Evolutionary conservation across 805 yeast genomes (phyloP).

Genomic region (Cyberlindnera veronae): DNA sequence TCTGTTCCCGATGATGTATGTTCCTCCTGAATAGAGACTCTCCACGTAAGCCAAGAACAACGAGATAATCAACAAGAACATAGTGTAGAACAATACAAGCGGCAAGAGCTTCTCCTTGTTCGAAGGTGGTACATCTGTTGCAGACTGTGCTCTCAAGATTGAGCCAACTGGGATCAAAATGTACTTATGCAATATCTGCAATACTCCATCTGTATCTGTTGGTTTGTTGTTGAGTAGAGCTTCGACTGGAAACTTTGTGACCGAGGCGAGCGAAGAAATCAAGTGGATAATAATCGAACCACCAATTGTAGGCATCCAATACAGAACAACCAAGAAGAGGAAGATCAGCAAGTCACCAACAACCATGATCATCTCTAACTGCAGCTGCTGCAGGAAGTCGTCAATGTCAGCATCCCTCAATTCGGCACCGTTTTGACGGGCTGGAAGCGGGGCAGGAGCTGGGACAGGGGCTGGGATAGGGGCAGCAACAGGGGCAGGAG

Average conservation of each 20-base stretch:
- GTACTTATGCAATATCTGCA: too few relatives aligned
- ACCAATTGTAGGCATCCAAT: conserved; percentile 45
- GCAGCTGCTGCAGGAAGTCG: conserved; percentile 14
- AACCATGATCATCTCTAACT: conserved; percentile 17
- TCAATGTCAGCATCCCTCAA: conserved; percentile 13
- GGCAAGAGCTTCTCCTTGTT: too few relatives aligned
- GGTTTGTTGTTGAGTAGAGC: too few relatives aligned
- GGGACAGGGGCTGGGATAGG: neutral
- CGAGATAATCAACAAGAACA: conserved; percentile 28
- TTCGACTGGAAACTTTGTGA: neutral
- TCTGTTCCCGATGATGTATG: conserved; percentile 47
- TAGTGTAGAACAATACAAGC: conserved; percentile 34
- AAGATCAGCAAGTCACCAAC: conserved; percentile 30
- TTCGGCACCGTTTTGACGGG: neutral
- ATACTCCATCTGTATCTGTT: too few relatives aligned
- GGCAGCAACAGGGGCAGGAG: neutral
- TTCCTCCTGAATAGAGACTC: conserved; percentile 26
- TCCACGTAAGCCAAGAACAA: conserved; percentile 31
- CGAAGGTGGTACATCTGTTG: too few relatives aligned
- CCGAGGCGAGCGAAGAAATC: conserved; percentile 3
- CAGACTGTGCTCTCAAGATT: too few relatives aligned
- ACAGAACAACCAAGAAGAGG: conserved; percentile 39
- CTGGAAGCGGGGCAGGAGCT: neutral
- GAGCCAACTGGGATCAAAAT: too few relatives aligned
- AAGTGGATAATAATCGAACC: conserved; percentile 32